These are phyloP conservation scores for Protomyces macrosporus DNA, from an alignment of 1,139 yeast species.

Conservation along the genomic window DNA sequence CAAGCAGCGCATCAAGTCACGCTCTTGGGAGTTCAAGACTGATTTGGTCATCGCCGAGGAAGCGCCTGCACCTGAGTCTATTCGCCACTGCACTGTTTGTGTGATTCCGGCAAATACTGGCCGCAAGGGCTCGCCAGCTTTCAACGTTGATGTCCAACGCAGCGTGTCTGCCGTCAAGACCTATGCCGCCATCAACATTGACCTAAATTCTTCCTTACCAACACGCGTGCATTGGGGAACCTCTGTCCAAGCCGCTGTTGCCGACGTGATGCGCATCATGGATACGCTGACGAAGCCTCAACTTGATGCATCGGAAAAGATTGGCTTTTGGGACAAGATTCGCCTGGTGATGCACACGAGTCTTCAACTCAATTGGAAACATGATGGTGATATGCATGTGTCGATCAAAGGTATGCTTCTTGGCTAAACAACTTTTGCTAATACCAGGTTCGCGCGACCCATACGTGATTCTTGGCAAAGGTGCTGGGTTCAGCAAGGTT, in stretches of 20 bases:
- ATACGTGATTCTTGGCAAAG: slow-evolving; percentile 58
- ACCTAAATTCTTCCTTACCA: slow-evolving; percentile 53
- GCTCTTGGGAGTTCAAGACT: slow-evolving; percentile 36
- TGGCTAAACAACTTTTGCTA: neutral
- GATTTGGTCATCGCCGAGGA: slow-evolving; percentile 55
- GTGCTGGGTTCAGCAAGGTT: slow-evolving; percentile 74
- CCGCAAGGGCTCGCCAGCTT: slow-evolving; percentile 41
- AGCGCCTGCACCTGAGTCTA: slow-evolving; percentile 43
- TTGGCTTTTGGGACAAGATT: slow-evolving; percentile 80
- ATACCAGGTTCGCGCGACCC: slow-evolving; percentile 63
- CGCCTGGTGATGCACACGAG: slow-evolving; percentile 57
- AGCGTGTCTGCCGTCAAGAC: slow-evolving; percentile 73
- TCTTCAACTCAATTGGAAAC: slow-evolving; percentile 46
- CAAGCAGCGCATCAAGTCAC: slow-evolving; percentile 38
- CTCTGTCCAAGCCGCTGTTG: slow-evolving; percentile 76
- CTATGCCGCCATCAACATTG: slow-evolving; percentile 56
- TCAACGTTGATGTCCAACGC: slow-evolving; percentile 63
- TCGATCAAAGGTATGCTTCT: slow-evolving; percentile 40
- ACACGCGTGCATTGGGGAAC: slow-evolving; percentile 82
- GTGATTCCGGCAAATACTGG: slow-evolving; percentile 47
- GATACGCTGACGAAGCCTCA: slow-evolving; percentile 80
- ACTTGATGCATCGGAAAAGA: slow-evolving; percentile 72
- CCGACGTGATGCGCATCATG: slow-evolving; percentile 70
- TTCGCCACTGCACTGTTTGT: slow-evolving; percentile 60
- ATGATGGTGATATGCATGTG: slow-evolving; percentile 46